Base-by-base conservation (phyloP, 768 basidiomycete genomes). In the Russula foetens region DNA sequence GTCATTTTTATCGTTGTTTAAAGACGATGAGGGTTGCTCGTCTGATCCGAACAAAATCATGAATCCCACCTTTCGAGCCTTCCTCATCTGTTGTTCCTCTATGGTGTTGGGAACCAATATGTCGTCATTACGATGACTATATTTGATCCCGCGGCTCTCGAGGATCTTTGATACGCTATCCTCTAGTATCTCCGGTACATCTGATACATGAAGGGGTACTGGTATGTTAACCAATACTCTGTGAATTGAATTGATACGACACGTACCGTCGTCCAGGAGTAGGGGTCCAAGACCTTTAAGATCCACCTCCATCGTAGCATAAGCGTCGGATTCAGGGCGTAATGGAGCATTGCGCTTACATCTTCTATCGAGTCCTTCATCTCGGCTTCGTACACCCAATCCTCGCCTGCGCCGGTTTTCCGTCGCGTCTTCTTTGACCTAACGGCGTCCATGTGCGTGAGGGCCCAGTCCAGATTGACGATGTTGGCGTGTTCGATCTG, bases 401-500 rank as follows among this genome's bases (percentile, higher is more conserved):
- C 78, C 28, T 66, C 65, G 9, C 47, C 31, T 23, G 58, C 41
- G 7, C 63, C 54, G 3, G 47, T n/a, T 63, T 69, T 72, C 68
- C 71, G 76, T 2, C 55, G 66, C 48, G 69, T 66, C 51, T 72
- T 74, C 21, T 62, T 58, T 45, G 67, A 48, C 39, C 23, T 62
- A 28, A 73, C 71, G 6, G 74, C 75, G n/a, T 76, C 79, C 71
- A 88, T 78, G 66, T 90, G 83, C 5, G 81, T 80, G 43, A 92
- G 72, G 0, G 88, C 89, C 89, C 91, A 94, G 66, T 92, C 88
- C 24, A 92, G 74, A 63, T 93, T 84, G 7, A 80, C 77, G 4
- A 92, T 67, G 49, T 82, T 82, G 6, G 91, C 90, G 53, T 77
- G 81, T 70, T 92, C 90, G 45, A 94, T 92, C 90, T 92, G 49